Evolutionary conservation across 1,139 yeast species (phyloP).

Genomic region (Candida sp.): DNA sequence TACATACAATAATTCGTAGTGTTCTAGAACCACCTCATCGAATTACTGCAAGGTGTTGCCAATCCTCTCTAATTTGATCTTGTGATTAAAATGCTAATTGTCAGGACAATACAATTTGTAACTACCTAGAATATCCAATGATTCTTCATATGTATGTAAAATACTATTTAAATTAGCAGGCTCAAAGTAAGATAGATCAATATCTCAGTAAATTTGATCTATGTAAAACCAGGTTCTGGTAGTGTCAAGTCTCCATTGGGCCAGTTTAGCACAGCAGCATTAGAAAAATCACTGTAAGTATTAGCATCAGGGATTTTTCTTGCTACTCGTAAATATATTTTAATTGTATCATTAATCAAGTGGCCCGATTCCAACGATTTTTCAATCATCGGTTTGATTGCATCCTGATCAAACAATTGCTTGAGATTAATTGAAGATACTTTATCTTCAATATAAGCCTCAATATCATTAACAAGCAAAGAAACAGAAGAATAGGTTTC

Average conservation of each 20-base stretch:
- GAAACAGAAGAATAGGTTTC: constrained; percentile 48
- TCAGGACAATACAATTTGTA: too few relatives aligned
- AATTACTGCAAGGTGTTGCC: too few relatives aligned
- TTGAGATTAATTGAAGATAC: constrained; percentile 39
- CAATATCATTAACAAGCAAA: constrained; percentile 75
- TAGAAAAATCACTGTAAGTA: constrained; percentile 50
- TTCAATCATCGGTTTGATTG: constrained; percentile 30
- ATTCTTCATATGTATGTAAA: too few relatives aligned
- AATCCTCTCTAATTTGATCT: too few relatives aligned
- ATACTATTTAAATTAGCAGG: too few relatives aligned
- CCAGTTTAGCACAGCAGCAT: constrained; percentile 55
- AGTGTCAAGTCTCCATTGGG: constrained; percentile 51
- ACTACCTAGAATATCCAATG: too few relatives aligned
- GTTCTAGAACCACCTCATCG: too few relatives aligned
- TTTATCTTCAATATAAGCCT: constrained; percentile 56
- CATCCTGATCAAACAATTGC: constrained; percentile 31
- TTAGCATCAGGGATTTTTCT: constrained; percentile 39
- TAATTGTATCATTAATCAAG: constrained; percentile 20
- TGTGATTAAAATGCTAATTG: too few relatives aligned
- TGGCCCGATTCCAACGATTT: constrained; percentile 20
- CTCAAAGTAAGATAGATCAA: too few relatives aligned
- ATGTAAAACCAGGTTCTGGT: constrained; percentile 46
- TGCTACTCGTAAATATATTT: constrained; percentile 54
- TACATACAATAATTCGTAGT: too few relatives aligned
- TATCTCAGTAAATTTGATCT: too few relatives aligned